phyloP scores from a whole-genome alignment of 768 basidiomycete species.

The Dentipellis sp. region DNA sequence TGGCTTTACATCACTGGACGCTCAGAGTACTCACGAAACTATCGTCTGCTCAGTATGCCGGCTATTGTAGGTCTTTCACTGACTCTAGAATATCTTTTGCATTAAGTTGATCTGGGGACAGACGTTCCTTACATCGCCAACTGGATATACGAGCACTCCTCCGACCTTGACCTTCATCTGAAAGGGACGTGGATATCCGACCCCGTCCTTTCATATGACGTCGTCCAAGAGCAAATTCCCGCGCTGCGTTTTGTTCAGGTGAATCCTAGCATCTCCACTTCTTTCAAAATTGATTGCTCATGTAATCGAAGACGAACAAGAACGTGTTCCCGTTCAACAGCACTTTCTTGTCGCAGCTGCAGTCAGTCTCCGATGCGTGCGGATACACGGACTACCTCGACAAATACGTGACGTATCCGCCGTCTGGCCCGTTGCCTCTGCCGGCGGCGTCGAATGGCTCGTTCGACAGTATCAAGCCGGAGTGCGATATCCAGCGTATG shows the following conservation, averaged over 20 bases:
- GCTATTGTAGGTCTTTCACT: slow-evolving; percentile 20
- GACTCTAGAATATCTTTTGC: not conserved
- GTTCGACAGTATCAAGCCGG: slow-evolving; percentile 19
- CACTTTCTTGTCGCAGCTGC: slow-evolving; percentile 39
- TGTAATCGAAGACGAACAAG: slow-evolving; percentile 33
- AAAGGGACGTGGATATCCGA: slow-evolving; percentile 66
- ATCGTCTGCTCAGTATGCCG: slow-evolving; percentile 19
- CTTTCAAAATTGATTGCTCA: not conserved
- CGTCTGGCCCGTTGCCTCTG: slow-evolving; percentile 22
- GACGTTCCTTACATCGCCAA: slow-evolving; percentile 31
- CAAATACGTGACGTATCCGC: slow-evolving; percentile 26
- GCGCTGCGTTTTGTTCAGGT: slow-evolving; percentile 55
- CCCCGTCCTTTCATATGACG: slow-evolving; percentile 46
- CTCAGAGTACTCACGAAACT: not conserved
- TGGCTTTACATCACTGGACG: not conserved
- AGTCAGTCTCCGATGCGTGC: slow-evolving; percentile 24
- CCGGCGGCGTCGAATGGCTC: slow-evolving; percentile 15
- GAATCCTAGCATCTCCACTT: not conserved
- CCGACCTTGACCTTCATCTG: slow-evolving; percentile 39
- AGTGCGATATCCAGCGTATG: slow-evolving; percentile 38
- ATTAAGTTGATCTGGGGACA: slow-evolving; percentile 19
- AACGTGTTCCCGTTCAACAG: slow-evolving; percentile 54
- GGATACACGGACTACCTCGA: slow-evolving; percentile 27
- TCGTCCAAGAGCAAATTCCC: slow-evolving; percentile 63
- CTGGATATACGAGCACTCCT: slow-evolving; percentile 53